Base-by-base conservation (phyloP, 2,329 filamentous ascomycete species). In the Colletotrichum tofieldiae region DNA sequence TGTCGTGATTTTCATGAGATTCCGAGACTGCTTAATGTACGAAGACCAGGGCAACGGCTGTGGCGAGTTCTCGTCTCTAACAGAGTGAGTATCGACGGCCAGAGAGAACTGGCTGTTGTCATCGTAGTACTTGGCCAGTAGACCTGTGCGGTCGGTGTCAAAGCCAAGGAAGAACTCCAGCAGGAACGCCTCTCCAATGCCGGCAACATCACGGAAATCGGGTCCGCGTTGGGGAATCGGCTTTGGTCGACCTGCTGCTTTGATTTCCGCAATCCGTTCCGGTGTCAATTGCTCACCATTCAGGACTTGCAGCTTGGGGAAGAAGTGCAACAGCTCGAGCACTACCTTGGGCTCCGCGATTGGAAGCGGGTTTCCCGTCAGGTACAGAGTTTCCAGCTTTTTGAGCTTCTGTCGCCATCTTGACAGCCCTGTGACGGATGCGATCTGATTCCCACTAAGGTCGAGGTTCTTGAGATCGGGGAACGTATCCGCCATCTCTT, bases 391-490 rank as follows among this genome's bases (percentile, higher is more conserved):
- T 78, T 97, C 91, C 14, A 98, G 87, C 68, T 91, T 86, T 64
- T 88, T 90, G 78, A 98, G 95, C 67, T 93, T 94, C 78, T 91
- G 90, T 72, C 92, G 92, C 95, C 95, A 98, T 41, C 86, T 88
- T 64, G 91, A 88, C 58, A 99, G 82, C 12, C 89, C 88, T 68
- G 91, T 89, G 62, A 94, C 82, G 63, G 89, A 90, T 71, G 88
- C 86, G 77, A 99, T 90, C 51, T 91, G 89, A 82, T 98, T 98
- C 79, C 92, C 90, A 66, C 94, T 96, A 35, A 98, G 88, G 76
- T 98, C 96, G 16, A 99, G 90, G 75, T 98, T 95, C 79, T 94
- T 92, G 72, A 98, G 86, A 73, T 95, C 93, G 0, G 95, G 94
- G 66, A 98, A 93, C 0, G 93, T 94, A 64, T 90, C 89, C 12